A percentile compares a stretch with the other conserved stretches of the same genome.
Conservation (phyloP, 2,329 filamentous ascomycete genomes). For the Venturia effusa region DNA sequence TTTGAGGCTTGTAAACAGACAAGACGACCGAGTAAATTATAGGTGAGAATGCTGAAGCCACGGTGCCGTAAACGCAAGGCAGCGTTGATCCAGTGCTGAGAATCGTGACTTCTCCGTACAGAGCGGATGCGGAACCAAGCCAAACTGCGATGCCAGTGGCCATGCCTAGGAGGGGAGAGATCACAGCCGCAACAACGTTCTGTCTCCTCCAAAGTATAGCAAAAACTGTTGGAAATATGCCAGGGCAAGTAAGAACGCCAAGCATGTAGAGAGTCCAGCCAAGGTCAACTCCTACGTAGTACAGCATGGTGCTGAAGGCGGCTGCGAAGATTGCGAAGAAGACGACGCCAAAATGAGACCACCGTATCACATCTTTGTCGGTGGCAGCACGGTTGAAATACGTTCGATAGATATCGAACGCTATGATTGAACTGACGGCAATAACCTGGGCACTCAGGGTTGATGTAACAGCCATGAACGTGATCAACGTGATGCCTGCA, state of each 20-base stretch:
- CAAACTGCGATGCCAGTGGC: constrained; percentile 42
- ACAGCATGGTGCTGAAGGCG: constrained; percentile 40
- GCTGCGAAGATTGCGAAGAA: constrained; percentile 42
- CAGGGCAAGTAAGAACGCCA: constrained; percentile 41
- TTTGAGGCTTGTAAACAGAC: constrained; percentile 33
- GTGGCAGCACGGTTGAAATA: constrained; percentile 38
- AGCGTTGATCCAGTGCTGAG: constrained; percentile 37
- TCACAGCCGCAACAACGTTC: constrained; percentile 38
- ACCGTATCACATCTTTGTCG: constrained; percentile 39
- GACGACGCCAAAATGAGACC: constrained; percentile 43
- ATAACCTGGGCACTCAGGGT: constrained; percentile 43
- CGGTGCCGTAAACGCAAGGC: constrained; percentile 43
- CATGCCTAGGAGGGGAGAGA: constrained; percentile 40
- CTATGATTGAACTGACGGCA: constrained; percentile 43
- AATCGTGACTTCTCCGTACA: constrained; percentile 39
- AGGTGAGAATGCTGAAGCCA: constrained; percentile 36
- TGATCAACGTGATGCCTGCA: constrained; percentile 26
- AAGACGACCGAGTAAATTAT: constrained; percentile 36
- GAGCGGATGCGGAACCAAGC: constrained; percentile 37
- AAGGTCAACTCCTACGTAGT: constrained; percentile 44
- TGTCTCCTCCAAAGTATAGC: constrained; percentile 43
- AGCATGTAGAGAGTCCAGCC: constrained; percentile 47
- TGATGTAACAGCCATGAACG: constrained; percentile 34
- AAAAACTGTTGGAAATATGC: constrained; percentile 43
- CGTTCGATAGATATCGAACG: constrained; percentile 42